Evolutionary conservation across 2,329 filamentous ascomycete species (phyloP).

Genomic region (Colletotrichum sp.): DNA sequence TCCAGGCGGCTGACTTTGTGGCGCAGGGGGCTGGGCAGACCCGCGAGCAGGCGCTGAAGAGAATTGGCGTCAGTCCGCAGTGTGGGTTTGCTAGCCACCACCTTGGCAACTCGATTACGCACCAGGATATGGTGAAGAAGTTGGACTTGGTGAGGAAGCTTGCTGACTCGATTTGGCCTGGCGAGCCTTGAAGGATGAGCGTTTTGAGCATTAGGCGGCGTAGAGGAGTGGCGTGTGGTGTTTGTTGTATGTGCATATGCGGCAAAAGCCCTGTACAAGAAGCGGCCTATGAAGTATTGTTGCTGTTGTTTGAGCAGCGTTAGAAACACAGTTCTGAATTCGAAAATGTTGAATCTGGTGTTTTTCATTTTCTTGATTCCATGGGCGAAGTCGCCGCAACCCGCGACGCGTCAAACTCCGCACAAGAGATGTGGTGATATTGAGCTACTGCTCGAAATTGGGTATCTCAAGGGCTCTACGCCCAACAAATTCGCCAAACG

Average conservation of each 20-base stretch:
- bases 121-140: constrained; percentile 16
- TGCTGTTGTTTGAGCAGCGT: background rate
- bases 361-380: background rate
- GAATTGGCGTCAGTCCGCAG: constrained; percentile 72
- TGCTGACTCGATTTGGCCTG: constrained; percentile 18
- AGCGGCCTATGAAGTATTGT: rapidly evolving
- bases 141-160: constrained; percentile 12
- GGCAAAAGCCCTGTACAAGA: background rate
- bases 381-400: background rate
- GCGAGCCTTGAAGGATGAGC: background rate
- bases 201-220: background rate
- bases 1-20: constrained; percentile 67
- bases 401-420: background rate
- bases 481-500: constrained; percentile 2
- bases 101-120: constrained; percentile 15
- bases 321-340: rapidly evolving
- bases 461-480: constrained; percentile 7
- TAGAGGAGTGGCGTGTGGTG: background rate
- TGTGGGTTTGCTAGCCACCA: constrained; percentile 68
- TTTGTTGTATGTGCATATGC: background rate
- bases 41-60: constrained; percentile 67
- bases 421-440: background rate
- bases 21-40: constrained; percentile 67
- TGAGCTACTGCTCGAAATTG: background rate
- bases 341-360: rapidly evolving